phyloP scores from a whole-genome alignment of 495 filamentous ascomycete genomes.

The Sphaerosporella brunnea region DNA sequence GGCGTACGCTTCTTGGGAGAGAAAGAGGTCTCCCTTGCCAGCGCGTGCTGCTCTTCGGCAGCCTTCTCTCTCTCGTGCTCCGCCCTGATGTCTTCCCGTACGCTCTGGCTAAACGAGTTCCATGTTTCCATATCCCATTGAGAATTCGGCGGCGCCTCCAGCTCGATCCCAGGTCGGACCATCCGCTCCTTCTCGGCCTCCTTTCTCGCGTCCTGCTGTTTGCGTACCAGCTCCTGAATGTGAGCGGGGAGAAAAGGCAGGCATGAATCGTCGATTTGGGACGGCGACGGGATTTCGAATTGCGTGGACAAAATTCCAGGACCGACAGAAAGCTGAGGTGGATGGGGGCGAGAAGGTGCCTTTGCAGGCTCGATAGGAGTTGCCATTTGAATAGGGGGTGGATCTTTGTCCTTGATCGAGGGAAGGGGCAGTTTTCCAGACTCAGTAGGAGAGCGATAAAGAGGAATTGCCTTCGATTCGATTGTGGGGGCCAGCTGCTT shows the following conservation, averaged over 20 bases:
- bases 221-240: background rate
- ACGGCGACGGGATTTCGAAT: constrained; percentile 13
- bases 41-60: too few species aligned
- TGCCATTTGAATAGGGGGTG: background rate
- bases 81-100: constrained; percentile 8
- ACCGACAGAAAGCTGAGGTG: too few species aligned
- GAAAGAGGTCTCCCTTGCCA: constrained; percentile 1
- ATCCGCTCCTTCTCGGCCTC: background rate
- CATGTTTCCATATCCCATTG: constrained; percentile 14
- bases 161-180: constrained; percentile 1
- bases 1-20: constrained; percentile 5
- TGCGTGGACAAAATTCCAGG: too few species aligned
- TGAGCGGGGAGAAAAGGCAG: constrained; percentile 2
- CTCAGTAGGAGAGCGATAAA: background rate
- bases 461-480: background rate
- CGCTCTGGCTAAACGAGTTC: constrained; percentile 10
- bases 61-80: constrained; percentile 13
- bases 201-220: constrained; percentile 5
- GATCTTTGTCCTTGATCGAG: background rate
- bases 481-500: too few species aligned
- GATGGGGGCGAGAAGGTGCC: background rate
- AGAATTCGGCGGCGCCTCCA: constrained; percentile 10
- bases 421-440: background rate
- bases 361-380: background rate
- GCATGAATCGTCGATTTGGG: constrained; percentile 11